Base-by-base conservation (phyloP, 148 eudicot genomes). In the Cornus kousa region DNA sequence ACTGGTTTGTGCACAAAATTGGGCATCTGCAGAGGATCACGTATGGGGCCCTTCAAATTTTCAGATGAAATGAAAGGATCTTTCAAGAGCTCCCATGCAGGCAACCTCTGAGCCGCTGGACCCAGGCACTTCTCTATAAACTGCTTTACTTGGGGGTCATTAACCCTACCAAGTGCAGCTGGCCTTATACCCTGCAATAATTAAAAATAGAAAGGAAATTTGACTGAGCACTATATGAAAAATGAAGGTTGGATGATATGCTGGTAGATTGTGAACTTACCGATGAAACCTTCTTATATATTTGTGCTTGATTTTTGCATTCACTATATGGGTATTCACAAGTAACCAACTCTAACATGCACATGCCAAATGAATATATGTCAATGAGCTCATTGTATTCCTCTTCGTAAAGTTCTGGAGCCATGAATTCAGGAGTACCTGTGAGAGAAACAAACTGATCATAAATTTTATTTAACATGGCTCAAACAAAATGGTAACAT, bases 381-480 rank as follows among this genome's bases (percentile, higher is more conserved):
- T 95, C 97, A 12, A 95, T 94, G 67, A 93, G 90, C 83, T 91
- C 91, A 78, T 88, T 83, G 79, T 95, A 95, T 70, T 91, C 91
- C 72, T 93, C 98, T 6, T 95, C 96, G 81, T 90, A 92, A n/a
- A 95, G 89, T 85, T 92, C 97, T 3, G 98, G 98, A 62, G 98
- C 98, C 97, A 95, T 95, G 83, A 93, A 95, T 78, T 91, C 98
- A 69, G 98, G 97, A 39, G 98, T 95, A 71, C 97, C 97, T 91
- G 84, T 19, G 7, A 78, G 19, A 57, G 28, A 70, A 77, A 72
- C 35, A 75, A 33, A 67, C 22, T 35, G 12, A 43, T 19, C 39
- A 48, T 59, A 3, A 69, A 40, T 68, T 31, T 53, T n/a, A 0
- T 24, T 31, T 7, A 35, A 32, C 17, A 28, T 48, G 19, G 39